Evolutionary conservation across 768 basidiomycete species (phyloP).

Genomic region (Neoboletus subvelutipes): DNA sequence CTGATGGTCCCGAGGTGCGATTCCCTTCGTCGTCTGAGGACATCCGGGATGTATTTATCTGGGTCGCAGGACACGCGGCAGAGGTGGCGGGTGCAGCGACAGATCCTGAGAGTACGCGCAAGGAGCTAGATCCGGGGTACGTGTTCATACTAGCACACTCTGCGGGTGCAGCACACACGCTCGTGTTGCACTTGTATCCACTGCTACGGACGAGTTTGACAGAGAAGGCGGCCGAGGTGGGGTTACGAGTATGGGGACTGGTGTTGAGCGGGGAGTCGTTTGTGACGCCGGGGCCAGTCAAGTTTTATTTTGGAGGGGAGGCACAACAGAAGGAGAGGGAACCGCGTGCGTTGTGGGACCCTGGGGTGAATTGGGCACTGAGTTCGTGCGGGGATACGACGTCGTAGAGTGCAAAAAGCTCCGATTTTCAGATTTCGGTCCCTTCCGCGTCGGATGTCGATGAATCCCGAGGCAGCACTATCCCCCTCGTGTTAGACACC

Average conservation of each 20-base stretch:
- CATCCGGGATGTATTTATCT: conserved; percentile 57
- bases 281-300: conserved; percentile 20
- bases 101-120: conserved; percentile 1
- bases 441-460: too few species aligned
- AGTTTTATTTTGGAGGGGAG: conserved; percentile 40
- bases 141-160: conserved; percentile 61
- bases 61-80: conserved; percentile 43
- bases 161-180: conserved; percentile 53
- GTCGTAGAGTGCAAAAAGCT: too few species aligned
- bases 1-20: conserved; percentile 47
- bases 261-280: conserved; percentile 38
- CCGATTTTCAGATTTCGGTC: too few species aligned
- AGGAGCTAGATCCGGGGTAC: conserved; percentile 38
- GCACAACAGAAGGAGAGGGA: conserved; percentile 40
- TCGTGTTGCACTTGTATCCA: conserved; percentile 42
- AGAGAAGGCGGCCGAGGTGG: conserved; percentile 21
- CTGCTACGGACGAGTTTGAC: conserved; percentile 34
- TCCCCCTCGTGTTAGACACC: background rate
- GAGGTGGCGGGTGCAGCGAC: conserved; percentile 16
- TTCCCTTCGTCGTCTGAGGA: conserved; percentile 59
- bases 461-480: too few species aligned
- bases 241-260: conserved; percentile 39
- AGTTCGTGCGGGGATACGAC: too few species aligned
- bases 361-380: too few species aligned
- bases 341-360: conserved; percentile 44